Evolutionary conservation across 1,284 basidiomycete genomes (phyloP).

Genomic region (Cryptococcus sp.): DNA sequence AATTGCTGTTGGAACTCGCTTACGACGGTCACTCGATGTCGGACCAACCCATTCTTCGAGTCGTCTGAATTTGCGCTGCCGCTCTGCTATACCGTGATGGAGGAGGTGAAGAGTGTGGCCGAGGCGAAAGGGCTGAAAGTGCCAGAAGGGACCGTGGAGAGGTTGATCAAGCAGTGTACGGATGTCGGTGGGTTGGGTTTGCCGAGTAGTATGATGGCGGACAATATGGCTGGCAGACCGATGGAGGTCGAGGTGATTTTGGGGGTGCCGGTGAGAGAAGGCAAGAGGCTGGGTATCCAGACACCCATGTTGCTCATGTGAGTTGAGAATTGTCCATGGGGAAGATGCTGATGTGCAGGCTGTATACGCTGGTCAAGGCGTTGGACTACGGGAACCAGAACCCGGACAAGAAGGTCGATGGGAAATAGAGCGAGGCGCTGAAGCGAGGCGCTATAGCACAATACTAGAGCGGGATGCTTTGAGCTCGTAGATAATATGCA

Average conservation of each 20-base stretch:
- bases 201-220: constrained; percentile 45
- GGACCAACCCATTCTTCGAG: constrained; percentile 41
- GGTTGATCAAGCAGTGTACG: constrained; percentile 40
- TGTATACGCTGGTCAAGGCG: constrained; percentile 43
- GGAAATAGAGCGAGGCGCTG: constrained; percentile 1
- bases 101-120: constrained; percentile 44
- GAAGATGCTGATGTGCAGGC: background rate
- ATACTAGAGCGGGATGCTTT: too few relatives aligned
- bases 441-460: too few relatives aligned
- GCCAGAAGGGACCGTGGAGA: constrained; percentile 37
- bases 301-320: constrained; percentile 43
- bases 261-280: constrained; percentile 45
- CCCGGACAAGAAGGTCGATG: constrained; percentile 15
- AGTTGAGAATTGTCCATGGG: constrained; percentile 13
- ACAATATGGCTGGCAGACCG: constrained; percentile 36
- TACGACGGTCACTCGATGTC: constrained; percentile 38
- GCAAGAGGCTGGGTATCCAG: constrained; percentile 41
- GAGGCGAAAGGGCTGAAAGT: constrained; percentile 44
- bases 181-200: constrained; percentile 34
- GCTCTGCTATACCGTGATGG: constrained; percentile 39
- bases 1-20: constrained; percentile 37
- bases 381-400: constrained; percentile 41
- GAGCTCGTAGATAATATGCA: too few relatives aligned
- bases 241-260: constrained; percentile 48
- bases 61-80: constrained; percentile 34